Evolutionary conservation across 2,329 filamentous ascomycete species (phyloP), one percentile per base, ranked within the genome.

Genomic region (Huntiella moniliformis): DNA sequence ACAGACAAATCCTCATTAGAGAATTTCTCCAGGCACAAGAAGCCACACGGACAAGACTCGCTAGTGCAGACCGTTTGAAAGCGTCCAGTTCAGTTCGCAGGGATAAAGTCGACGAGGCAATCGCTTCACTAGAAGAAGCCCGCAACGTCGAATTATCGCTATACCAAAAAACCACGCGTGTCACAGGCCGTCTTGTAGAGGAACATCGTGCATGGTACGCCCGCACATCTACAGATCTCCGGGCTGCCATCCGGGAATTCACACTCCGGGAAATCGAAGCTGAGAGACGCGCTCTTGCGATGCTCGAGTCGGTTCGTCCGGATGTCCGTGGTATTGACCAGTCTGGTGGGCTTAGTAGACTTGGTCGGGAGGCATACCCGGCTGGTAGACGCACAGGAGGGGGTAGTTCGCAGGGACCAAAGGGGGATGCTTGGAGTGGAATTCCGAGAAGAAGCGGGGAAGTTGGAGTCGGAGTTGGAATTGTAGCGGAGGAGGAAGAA

Each of bases 91-190:
- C 78, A 48, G 87, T 98, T 33, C 81, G 85, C 51, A 74, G 82
- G 33, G 91, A 98, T 58, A 98, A 96, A 65, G 91, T 96, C 22
- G 91, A 98, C 59, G 91, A 98, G 62, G 91, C 91, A n/a, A 92
- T 98, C 56, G 72, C 77, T 13, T 74, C 85, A 4, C 71, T 96
- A 4, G 86, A 94, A 52, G 91, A 96, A 57, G 91, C 91, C 3
- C 73, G 81, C 46, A 78, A 73, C 52, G 77, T 82, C 53, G 91
- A 98, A 63, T 67, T 77, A 11, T 82, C 86, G 56, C 73, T 98
- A 17, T 74, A 76, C 50, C 76, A 82, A 55, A 95, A 94, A 65
- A 92, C 86, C 0, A 77, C 85, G 51, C 76, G 84, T 41, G 88
- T 98, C 7, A 96, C 91, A 0, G 70, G 79, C 40, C 95, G 94